Conservation (phyloP, 352 stramenopile genomes). For the Phytophthora pseudosyringae region DNA sequence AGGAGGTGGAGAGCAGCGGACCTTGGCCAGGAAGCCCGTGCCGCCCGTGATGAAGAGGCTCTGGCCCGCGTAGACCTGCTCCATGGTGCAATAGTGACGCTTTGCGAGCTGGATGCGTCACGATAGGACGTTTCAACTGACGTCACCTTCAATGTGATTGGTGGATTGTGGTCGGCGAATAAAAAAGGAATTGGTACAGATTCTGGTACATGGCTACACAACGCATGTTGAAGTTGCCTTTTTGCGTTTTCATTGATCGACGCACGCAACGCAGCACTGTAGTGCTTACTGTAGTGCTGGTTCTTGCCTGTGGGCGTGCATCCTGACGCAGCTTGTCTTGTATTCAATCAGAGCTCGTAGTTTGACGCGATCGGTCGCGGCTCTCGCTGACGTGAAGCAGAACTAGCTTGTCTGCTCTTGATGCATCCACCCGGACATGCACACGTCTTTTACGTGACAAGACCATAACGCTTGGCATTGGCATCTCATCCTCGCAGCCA, state of each 20-base stretch:
- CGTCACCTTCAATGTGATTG: slow-evolving; percentile 1
- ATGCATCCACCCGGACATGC: too few species aligned
- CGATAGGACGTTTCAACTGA: slow-evolving; percentile 17
- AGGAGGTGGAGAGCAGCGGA: slow-evolving; percentile 5
- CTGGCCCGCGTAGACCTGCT: slow-evolving; percentile 64
- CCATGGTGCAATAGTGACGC: slow-evolving; percentile 39
- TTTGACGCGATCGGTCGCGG: too few species aligned
- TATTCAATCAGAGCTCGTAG: too few species aligned
- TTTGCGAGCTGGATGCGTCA: slow-evolving; percentile 17
- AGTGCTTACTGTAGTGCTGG: too few species aligned
- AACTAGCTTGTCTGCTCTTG: not conserved
- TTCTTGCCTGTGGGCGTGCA: too few species aligned
- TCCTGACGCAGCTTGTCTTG: too few species aligned
- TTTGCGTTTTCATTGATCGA: not conserved
- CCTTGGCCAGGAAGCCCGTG: slow-evolving; percentile 89
- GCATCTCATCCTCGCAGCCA: not conserved
- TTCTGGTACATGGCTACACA: slow-evolving; percentile 12
- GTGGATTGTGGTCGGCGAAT: slow-evolving; percentile 1
- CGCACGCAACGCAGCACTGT: not conserved
- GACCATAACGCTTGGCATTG: too few species aligned
- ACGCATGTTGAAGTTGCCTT: slow-evolving; percentile 1
- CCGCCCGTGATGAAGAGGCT: slow-evolving; percentile 86
- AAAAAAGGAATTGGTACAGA: not conserved
- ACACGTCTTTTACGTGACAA: too few species aligned
- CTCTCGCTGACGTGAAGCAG: not conserved